Conservation (phyloP, 2,329 filamentous ascomycete species). For the Pseudogymnoascus sp. region DNA sequence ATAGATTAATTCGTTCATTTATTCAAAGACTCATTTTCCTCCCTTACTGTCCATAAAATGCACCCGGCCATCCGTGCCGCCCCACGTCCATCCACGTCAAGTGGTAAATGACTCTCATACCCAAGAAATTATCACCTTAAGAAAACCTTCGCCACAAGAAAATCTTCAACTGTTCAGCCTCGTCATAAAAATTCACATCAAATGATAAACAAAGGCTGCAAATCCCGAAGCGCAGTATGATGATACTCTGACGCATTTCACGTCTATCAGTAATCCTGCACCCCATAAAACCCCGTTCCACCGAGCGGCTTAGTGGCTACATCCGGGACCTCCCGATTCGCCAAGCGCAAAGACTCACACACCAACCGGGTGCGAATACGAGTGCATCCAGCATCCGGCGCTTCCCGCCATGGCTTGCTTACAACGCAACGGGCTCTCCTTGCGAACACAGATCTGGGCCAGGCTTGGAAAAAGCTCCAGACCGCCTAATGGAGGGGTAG, state of each 20-base stretch:
- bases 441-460: not conserved
- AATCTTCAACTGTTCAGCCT: not conserved
- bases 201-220: not conserved
- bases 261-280: not conserved
- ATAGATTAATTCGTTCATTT: conserved; percentile 1
- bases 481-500: conserved; percentile 1
- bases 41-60: not conserved
- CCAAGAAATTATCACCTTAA: not conserved
- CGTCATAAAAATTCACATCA: not conserved
- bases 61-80: not conserved
- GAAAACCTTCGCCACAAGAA: not conserved
- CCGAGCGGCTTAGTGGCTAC: not conserved
- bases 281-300: not conserved
- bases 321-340: conserved; percentile 1
- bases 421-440: not conserved
- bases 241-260: not conserved
- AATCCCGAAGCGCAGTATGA: not conserved
- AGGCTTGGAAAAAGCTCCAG: not conserved
- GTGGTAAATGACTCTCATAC: not conserved
- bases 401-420: not conserved
- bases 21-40: not conserved
- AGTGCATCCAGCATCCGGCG: not conserved
- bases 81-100: too few species aligned
- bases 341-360: not conserved
- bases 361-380: conserved; percentile 2